Percentiles rank a stretch among this genome's conserved stretches.
phyloP scores from a whole-genome alignment of 139 green algal species.

The Diplosphaera chodatii region DNA sequence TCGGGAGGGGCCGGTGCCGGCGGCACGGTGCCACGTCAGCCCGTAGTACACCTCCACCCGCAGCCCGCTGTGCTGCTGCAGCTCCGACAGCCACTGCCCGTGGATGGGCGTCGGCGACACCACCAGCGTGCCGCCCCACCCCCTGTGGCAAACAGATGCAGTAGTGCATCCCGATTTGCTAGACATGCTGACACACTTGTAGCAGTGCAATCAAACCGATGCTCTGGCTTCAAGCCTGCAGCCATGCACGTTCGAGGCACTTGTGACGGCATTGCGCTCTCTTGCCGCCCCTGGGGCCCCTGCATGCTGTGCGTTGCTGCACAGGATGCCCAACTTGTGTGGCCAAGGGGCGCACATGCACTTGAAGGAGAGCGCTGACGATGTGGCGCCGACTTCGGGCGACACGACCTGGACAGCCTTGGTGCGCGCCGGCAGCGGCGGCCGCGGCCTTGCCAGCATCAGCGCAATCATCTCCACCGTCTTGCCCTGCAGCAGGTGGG shows the following conservation, averaged over 20 bases:
- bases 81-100: conserved; percentile 37
- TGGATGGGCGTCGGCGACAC: conserved; percentile 39
- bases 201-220: no score
- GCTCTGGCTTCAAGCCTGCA: no score
- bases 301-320: no score
- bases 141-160: conserved; percentile 9
- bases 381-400: not conserved
- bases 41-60: conserved; percentile 43
- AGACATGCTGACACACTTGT: no score
- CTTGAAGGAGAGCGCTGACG: not conserved
- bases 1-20: not conserved
- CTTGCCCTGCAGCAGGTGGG: conserved; percentile 42
- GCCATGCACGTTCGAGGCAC: no score
- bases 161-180: no score
- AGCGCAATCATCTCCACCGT: conserved; percentile 44
- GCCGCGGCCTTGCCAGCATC: conserved; percentile 25
- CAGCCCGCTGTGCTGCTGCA: conserved; percentile 12
- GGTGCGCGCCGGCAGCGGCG: not conserved
- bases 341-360: conserved; percentile 1
- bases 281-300: no score
- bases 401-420: not conserved
- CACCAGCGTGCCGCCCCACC: conserved; percentile 31
- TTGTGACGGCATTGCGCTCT: no score
- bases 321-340: no score
- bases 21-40: conserved; percentile 20